phyloP scores from a whole-genome alignment of 768 basidiomycete genomes.

The Rhodotorula taiwanensis region DNA sequence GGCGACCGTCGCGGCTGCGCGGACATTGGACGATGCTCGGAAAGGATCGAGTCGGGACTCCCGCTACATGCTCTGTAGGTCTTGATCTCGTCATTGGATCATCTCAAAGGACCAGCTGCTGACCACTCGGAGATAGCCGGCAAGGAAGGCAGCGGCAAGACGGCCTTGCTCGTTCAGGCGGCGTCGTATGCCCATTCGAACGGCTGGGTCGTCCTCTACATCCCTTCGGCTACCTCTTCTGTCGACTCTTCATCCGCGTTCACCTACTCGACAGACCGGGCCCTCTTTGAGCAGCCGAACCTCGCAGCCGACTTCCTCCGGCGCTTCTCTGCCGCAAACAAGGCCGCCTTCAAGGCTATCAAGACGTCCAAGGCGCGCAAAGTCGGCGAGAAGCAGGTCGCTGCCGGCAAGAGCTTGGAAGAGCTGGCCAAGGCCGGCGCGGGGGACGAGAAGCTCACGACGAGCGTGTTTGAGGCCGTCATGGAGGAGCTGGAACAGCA shows the following conservation, averaged over 20 bases:
- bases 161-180: constrained; percentile 27
- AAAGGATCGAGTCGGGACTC: constrained; percentile 10
- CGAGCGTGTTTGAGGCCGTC: constrained; percentile 28
- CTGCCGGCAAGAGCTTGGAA: constrained; percentile 19
- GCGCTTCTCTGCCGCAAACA: constrained; percentile 26
- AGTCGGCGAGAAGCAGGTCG: constrained; percentile 24
- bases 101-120: background rate
- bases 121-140: constrained; percentile 3
- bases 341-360: constrained; percentile 23
- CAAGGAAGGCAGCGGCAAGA: constrained; percentile 24
- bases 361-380: constrained; percentile 22
- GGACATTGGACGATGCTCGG: constrained; percentile 15
- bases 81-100: no score
- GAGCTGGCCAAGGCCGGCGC: constrained; percentile 20
- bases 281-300: constrained; percentile 32
- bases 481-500: constrained; percentile 31
- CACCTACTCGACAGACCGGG: constrained; percentile 22
- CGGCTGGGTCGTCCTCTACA: constrained; percentile 31
- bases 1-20: constrained; percentile 9
- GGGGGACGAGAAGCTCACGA: constrained; percentile 23
- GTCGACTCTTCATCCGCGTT: constrained; percentile 34
- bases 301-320: constrained; percentile 21
- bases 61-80: constrained; percentile 22
- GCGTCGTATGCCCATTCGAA: constrained; percentile 29
- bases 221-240: constrained; percentile 30